Conservation (phyloP, 805 yeast genomes). For the Barnettozyma populi region DNA sequence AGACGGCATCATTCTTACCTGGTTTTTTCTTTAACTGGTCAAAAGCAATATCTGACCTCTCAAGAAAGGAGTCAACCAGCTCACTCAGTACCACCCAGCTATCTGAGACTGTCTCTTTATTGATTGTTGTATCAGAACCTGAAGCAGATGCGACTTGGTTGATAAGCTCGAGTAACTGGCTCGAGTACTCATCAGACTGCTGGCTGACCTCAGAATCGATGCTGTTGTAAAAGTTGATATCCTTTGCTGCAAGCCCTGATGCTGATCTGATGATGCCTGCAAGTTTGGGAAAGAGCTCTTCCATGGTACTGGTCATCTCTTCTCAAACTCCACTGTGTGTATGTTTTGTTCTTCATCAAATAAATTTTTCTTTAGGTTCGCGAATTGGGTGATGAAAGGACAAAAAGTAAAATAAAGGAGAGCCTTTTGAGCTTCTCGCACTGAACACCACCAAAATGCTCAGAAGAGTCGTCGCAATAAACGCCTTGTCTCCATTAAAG, state of each 20-base stretch:
- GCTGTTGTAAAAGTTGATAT: constrained; percentile 68
- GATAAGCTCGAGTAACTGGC: constrained; percentile 39
- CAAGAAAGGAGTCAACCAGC: constrained; percentile 65
- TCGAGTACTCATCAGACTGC: constrained; percentile 36
- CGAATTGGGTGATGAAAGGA: background rate
- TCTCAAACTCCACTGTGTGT: background rate
- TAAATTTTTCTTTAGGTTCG: background rate
- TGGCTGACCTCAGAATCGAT: constrained; percentile 44
- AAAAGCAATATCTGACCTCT: constrained; percentile 65
- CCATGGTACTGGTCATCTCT: constrained; percentile 4
- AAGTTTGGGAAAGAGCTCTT: constrained; percentile 36
- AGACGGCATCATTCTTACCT: constrained; percentile 4
- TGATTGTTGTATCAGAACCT: constrained; percentile 25
- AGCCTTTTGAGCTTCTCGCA: too few species aligned
- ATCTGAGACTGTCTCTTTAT: constrained; percentile 40
- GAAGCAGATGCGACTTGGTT: constrained; percentile 37
- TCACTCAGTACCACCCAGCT: constrained; percentile 62
- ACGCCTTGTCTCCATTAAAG: background rate
- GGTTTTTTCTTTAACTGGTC: constrained; percentile 35
- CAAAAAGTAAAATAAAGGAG: background rate
- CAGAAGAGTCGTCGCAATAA: constrained; percentile 4
- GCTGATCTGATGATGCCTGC: constrained; percentile 59
- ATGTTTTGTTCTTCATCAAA: background rate
- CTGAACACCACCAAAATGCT: constrained; percentile 10
- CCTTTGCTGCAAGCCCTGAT: constrained; percentile 68